Evolutionary conservation across 306 rosid species (phyloP), one percentile per base, ranked within the genome.

Genomic region (Vigna unguiculata): DNA sequence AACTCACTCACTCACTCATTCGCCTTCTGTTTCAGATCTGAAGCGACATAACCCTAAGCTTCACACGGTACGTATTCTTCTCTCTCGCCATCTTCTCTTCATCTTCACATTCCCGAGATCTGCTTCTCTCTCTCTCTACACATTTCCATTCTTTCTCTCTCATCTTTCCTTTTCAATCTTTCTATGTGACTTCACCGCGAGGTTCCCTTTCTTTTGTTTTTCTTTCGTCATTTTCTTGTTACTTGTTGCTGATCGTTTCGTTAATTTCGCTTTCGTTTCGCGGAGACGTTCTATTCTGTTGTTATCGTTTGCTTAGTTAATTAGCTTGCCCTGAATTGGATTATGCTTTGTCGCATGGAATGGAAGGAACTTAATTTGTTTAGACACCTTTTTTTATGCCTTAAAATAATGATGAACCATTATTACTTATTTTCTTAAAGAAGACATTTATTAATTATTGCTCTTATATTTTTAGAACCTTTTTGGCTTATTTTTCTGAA

Each of bases 11-110:
- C 52, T 43, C 48, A 3, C 13, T 43, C 16, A 3, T 7, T 43
- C 68, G 9, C 68, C 0, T 30, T 65, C 43, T 22, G 70, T 38
- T 74, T 46, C 54, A 80, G 84, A 80, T 80, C 84, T 80, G 84
- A 80, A 66, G 49, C 32, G 62, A 2, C 60, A 14, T 9, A 54
- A 66, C 80, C 69, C 84, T 80, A 65, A 58, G 63, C 78, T 22
- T 52, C 74, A 20, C 2, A 40, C 64, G 75, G 84, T 80, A 24
- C 49, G 43, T 74, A 62, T 63, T 36, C 67, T 30, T 30, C 45
- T 28, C 46, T 71, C 58, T 36, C 57, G 5, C 46, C 7, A 47
- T 58, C 70, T 48, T 9, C 72, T 36, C 51, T 47, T 46, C 9
- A 36, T 60, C 46, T 46, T 3, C 5, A 3, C 48, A 25, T 14